phyloP scores from a whole-genome alignment of 345 rosid species.

The Populus deltoides region DNA sequence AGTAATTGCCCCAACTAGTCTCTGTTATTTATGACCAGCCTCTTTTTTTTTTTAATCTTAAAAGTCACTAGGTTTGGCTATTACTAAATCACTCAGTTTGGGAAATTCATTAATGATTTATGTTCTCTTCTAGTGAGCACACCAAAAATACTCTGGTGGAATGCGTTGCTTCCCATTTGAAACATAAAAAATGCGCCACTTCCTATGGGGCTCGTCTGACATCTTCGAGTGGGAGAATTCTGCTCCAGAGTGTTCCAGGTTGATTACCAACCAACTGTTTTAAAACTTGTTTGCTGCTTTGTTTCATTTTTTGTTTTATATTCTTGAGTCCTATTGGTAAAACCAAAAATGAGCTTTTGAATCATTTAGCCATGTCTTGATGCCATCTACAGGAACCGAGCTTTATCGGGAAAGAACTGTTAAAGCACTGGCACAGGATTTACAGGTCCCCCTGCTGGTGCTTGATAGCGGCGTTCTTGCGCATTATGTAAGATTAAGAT shows the following conservation, averaged over 20 bases:
- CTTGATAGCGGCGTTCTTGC: constrained; percentile 91
- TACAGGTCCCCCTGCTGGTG: constrained; percentile 77
- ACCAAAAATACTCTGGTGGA: too few relatives aligned
- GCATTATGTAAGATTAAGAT: constrained; percentile 74
- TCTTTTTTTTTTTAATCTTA: background rate
- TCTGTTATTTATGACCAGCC: constrained; percentile 5
- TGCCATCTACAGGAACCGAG: constrained; percentile 66
- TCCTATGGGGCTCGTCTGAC: constrained; percentile 70
- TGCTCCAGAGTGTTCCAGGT: constrained; percentile 95
- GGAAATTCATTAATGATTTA: background rate
- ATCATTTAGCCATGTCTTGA: background rate
- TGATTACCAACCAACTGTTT: constrained; percentile 2
- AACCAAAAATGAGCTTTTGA: background rate
- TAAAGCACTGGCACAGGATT: constrained; percentile 81
- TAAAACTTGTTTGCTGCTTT: constrained; percentile 1
- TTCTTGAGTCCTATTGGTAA: background rate
- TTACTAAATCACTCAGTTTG: constrained; percentile 7
- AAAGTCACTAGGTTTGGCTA: constrained; percentile 9
- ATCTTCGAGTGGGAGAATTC: constrained; percentile 86
- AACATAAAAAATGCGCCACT: constrained; percentile 50
- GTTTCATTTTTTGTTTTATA: background rate
- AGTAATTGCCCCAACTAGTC: constrained; percentile 48
- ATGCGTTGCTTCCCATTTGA: constrained; percentile 37
- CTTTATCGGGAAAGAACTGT: constrained; percentile 92
- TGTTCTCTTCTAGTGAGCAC: constrained; percentile 6